Evolutionary conservation across 108 stramenopile species (phyloP), one percentile per base, ranked within the genome.

Genomic region (Chaetoceros muelleri): DNA sequence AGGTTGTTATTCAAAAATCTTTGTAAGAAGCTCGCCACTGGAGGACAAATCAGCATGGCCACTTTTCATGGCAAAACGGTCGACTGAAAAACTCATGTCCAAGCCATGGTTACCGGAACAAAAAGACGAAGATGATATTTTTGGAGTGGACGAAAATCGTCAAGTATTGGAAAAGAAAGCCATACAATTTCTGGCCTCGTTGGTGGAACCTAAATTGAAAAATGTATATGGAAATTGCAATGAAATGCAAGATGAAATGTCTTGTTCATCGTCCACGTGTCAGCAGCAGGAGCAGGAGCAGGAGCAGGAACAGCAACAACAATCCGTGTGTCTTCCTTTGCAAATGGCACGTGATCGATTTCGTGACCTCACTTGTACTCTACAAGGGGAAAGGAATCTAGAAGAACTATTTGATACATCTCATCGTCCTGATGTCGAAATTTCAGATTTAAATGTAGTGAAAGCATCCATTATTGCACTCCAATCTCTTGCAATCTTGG

Each of bases 401-500:
- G 82, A 80, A 67, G 58, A 45, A 34, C 40, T 84, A 19, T 80
- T 84, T 54, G 29, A 53, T 31, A 57, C 48, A 22, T 34, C 34
- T 34, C 24, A 28, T 55, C 23, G 13, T 52, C 45, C 44, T 16
- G 26, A 62, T 28, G 5, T 17, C n/a, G 30, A 62, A 28, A 26
- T 25, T 5, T 28, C 5, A 2, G 52, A 73, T 30, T 3, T 0
- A 10, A 55, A 61, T 28, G 60, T 82, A 5, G 53, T 84, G 24
- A 61, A 53, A 53, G 71, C 64, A 24, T 76, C 83, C 18, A 61
- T 85, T 34, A 64, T 58, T 8, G 45, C 69, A 23, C 47, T 89
- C 24, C 87, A 89, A 71, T 83, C 79, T 24, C 57, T 89, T 16
- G 52, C 71, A 8, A 65, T 82, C 18, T 48, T 76, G 54, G 87